A percentile compares a stretch with the other conserved stretches of the same genome.
phyloP scores from a whole-genome alignment of 1,284 basidiomycete species.

The Cutaneotrichosporon arboriforme region DNA sequence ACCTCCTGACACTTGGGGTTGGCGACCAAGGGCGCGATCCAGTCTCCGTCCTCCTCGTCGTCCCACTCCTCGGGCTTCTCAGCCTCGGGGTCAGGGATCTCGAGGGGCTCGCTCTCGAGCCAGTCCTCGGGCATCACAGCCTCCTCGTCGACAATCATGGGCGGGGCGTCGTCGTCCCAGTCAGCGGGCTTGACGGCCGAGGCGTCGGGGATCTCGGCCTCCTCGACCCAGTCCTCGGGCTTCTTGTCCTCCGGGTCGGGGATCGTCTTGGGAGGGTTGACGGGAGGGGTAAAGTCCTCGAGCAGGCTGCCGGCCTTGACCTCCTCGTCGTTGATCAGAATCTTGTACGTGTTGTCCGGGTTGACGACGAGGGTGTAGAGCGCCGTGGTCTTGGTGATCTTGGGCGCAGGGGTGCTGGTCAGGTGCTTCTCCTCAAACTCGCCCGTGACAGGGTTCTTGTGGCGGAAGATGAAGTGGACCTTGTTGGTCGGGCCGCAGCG shows the following conservation, averaged over 20 bases:
- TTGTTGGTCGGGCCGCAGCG: conserved; percentile 53
- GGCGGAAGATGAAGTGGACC: conserved; percentile 96
- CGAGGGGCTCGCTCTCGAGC: conserved; percentile 81
- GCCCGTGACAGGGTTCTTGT: conserved; percentile 84
- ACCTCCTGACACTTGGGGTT: conserved; percentile 87
- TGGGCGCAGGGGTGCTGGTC: conserved; percentile 69
- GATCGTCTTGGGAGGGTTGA: conserved; percentile 90
- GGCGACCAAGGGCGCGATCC: conserved; percentile 79
- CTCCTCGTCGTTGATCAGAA: conserved; percentile 83
- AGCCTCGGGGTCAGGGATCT: conserved; percentile 85
- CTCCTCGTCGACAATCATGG: conserved; percentile 79
- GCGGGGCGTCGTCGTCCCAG: conserved; percentile 93
- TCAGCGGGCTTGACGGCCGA: conserved; percentile 85
- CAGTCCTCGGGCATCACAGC: conserved; percentile 91
- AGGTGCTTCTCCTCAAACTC: conserved; percentile 98
- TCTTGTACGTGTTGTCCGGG: conserved; percentile 91
- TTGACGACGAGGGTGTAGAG: conserved; percentile 88
- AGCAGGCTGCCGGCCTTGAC: conserved; percentile 76
- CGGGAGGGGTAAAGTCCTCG: conserved; percentile 90
- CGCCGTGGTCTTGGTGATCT: conserved; percentile 81
- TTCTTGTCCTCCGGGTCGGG: conserved; percentile 85
- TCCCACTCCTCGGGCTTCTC: conserved; percentile 99
- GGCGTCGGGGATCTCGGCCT: conserved; percentile 76
- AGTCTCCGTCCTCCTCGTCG: conserved; percentile 97
- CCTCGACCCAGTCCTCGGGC: conserved; percentile 90